Percentiles rank a stretch among this genome's conserved stretches.
These are phyloP conservation scores for Geosmithia flava DNA, from an alignment of 2,329 filamentous ascomycete genomes.

Conservation along the genomic window DNA sequence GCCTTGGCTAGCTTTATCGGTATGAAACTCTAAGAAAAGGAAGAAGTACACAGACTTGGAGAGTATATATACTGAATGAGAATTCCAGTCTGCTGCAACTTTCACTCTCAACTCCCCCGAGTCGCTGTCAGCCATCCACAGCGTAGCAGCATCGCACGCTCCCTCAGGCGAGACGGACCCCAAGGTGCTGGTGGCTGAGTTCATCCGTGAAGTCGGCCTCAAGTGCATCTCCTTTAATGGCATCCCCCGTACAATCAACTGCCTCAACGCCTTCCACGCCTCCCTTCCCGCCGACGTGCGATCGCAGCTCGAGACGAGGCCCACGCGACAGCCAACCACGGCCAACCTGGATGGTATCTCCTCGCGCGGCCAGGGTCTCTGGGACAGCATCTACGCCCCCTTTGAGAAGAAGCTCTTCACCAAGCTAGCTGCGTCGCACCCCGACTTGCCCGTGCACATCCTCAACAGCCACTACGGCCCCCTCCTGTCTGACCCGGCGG, in stretches of 20 bases:
- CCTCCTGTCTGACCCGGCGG: conserved; percentile 55
- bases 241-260: conserved; percentile 76
- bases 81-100: conserved; percentile 58
- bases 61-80: neutral
- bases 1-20: conserved; percentile 57
- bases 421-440: conserved; percentile 64
- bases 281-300: conserved; percentile 45
- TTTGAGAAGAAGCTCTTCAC: conserved; percentile 59
- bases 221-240: conserved; percentile 75
- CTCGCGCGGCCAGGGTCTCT: conserved; percentile 50
- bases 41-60: neutral
- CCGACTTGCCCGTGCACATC: conserved; percentile 73
- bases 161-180: conserved; percentile 1
- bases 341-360: conserved; percentile 42
- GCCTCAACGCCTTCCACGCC: conserved; percentile 57
- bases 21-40: conserved; percentile 16
- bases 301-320: conserved; percentile 36
- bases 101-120: conserved; percentile 81
- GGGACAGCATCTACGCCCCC: conserved; percentile 66
- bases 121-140: conserved; percentile 52
- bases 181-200: conserved; percentile 44
- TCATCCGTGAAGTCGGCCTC: conserved; percentile 63
- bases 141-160: conserved; percentile 24
- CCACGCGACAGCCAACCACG: conserved; percentile 40
- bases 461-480: conserved; percentile 62